phyloP scores from a whole-genome alignment of 257 asterid genomes.

The Paraleonurus japonicus region DNA sequence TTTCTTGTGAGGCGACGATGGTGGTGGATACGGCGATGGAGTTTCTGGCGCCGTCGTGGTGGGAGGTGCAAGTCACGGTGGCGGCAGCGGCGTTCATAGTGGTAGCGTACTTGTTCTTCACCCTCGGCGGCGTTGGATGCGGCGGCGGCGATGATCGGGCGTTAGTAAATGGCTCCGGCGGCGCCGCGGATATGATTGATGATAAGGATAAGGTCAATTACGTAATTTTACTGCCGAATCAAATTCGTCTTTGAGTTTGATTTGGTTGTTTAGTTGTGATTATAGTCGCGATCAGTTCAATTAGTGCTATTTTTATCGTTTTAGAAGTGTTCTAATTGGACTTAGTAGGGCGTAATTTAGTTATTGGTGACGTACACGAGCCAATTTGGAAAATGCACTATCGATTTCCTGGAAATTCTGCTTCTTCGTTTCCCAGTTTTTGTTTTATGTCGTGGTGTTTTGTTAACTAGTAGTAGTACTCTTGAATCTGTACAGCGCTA shows the following conservation, averaged over 20 bases:
- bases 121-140: constrained; percentile 50
- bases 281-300: constrained; percentile 23
- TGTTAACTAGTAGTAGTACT: background rate
- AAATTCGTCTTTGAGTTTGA: constrained; percentile 13
- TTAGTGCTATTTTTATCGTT: constrained; percentile 9
- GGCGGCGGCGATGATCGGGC: constrained; percentile 50
- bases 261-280: constrained; percentile 3
- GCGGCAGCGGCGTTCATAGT: constrained; percentile 67
- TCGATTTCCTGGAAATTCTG: constrained; percentile 13
- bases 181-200: constrained; percentile 36
- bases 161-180: constrained; percentile 25
- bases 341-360: constrained; percentile 12
- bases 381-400: constrained; percentile 9
- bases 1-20: constrained; percentile 17
- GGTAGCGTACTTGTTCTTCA: constrained; percentile 61
- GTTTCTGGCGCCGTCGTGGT: constrained; percentile 77
- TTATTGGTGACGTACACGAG: constrained; percentile 2
- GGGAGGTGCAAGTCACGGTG: constrained; percentile 82
- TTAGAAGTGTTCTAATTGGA: constrained; percentile 17
- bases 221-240: constrained; percentile 20
- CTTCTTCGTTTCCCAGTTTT: constrained; percentile 7
- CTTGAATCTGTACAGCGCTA: background rate
- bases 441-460: background rate
- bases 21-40: constrained; percentile 48
- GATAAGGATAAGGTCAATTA: constrained; percentile 53